Base-by-base conservation (phyloP, 441 rosid genomes). In the Melastoma candidum region DNA sequence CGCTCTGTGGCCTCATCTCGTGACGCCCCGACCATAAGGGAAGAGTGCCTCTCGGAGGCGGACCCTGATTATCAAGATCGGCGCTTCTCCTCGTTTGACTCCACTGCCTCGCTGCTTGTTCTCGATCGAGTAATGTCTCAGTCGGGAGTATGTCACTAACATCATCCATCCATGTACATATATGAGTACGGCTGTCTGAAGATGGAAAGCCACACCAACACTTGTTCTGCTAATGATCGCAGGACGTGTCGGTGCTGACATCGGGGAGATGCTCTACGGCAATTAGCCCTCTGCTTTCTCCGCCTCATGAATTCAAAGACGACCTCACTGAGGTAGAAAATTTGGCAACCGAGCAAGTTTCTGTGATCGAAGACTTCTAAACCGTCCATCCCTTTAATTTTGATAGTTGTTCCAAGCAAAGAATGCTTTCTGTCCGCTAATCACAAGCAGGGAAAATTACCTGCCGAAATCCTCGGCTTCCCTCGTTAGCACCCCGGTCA, bases 111-210 rank as follows among this genome's bases (percentile, higher is more conserved):
- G 39, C 98, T 85, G 73, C 87, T 88, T 54, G 83, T 92, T 53
- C 97, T 92, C 12, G 98, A 92, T 44, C 97, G 95, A 53, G 88
- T 92, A 41, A 84, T 88, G 97, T 82, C 94, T 11, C 97, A 85
- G 49, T 82, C 97, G 54, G 98, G 84, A 44, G 22, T 26, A 39
- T 44, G 12, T 56, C 52, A 14, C 17, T 12, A 36, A 52, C 43
- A 6, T 6, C 24, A 8, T 17, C 32, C 27, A 1, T 45, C 26
- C 32, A 8, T 11, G 7, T 46, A 10, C 7, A 11, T 14, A 12
- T n/a, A 22, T 11, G 3, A 22, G 7, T 29, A 2, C n/a, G 17
- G 17, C 9, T 48, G 24, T 25, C n/a, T 13, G 11, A n/a, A 12
- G 50, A 26, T 25, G 9, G n/a, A 36, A 13, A 26, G 9, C 25